These are phyloP conservation scores for Chytriomyces sp. DNA, from an alignment of 192 early-diverging fungal genomes.

Conservation along the genomic window DNA sequence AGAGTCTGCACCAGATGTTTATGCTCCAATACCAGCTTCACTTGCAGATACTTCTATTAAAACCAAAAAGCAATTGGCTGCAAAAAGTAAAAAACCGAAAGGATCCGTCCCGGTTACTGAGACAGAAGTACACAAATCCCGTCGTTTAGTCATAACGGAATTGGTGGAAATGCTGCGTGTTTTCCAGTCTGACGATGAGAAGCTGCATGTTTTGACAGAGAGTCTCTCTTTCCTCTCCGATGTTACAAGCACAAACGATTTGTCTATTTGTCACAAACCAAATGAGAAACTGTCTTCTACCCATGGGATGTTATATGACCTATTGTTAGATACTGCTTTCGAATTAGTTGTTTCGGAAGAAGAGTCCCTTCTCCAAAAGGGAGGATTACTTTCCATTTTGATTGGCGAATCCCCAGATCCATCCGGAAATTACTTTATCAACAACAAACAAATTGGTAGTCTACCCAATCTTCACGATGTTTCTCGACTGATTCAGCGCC, in stretches of 20 bases:
- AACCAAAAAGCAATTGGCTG: conserved; percentile 1
- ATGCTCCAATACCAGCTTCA: not conserved
- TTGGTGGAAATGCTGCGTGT: conserved; percentile 12
- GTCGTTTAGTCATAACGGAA: conserved; percentile 18
- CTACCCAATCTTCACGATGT: conserved; percentile 29
- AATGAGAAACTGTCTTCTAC: too few relatives aligned
- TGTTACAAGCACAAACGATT: too few relatives aligned
- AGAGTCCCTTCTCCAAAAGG: conserved; percentile 29
- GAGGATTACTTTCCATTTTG: not conserved
- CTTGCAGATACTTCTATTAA: not conserved
- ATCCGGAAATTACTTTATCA: not conserved
- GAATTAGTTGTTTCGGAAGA: conserved; percentile 30
- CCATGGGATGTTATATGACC: too few relatives aligned
- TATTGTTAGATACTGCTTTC: conserved; percentile 42
- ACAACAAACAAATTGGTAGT: conserved; percentile 20
- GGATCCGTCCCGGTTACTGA: not conserved
- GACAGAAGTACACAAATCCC: conserved; percentile 21
- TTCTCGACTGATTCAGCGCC: conserved; percentile 22
- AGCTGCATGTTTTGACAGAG: conserved; percentile 4
- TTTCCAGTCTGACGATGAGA: conserved; percentile 22
- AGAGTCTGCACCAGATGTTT: not conserved
- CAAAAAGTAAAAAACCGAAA: conserved; percentile 11
- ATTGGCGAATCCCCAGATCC: conserved; percentile 15
- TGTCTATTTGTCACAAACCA: too few relatives aligned
- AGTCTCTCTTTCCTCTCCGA: conserved; percentile 2